These are phyloP conservation scores for Gracilaria gracilis DNA, from an alignment of 23 red algal genomes.

Conservation along the genomic window DNA sequence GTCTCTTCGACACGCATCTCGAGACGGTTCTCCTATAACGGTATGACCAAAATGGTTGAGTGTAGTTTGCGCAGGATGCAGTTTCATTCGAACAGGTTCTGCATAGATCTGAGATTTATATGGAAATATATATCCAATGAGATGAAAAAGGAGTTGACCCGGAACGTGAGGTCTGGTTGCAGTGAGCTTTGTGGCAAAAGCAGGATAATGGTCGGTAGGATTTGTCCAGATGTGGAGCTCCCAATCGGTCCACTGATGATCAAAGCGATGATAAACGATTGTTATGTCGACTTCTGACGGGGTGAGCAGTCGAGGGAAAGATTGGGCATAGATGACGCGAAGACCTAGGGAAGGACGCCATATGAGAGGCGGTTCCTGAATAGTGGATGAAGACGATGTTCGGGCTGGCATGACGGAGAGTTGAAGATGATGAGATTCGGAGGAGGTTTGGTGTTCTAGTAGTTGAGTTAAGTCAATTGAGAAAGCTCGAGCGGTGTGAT, in stretches of 20 bases:
- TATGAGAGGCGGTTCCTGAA: not conserved
- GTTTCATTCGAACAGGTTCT: constrained; percentile 51
- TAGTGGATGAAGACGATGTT: not conserved
- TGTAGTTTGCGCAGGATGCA: constrained; percentile 9
- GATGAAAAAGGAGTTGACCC: constrained; percentile 40
- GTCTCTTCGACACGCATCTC: constrained; percentile 48
- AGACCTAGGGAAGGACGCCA: constrained; percentile 25
- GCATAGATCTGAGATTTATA: constrained; percentile 24
- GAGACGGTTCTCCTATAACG: constrained; percentile 30
- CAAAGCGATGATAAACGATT: constrained; percentile 45
- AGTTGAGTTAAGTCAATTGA: constrained; percentile 21
- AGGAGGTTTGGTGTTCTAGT: not conserved
- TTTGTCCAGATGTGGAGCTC: constrained; percentile 47
- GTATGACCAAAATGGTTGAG: constrained; percentile 19
- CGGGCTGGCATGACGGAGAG: constrained; percentile 1
- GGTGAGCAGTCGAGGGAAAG: constrained; percentile 20
- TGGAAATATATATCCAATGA: constrained; percentile 37
- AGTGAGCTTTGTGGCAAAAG: constrained; percentile 24
- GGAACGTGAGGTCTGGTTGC: not conserved
- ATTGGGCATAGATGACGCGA: constrained; percentile 32
- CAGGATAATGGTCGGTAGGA: constrained; percentile 6
- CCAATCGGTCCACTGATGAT: constrained; percentile 46
- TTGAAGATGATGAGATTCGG: not conserved
- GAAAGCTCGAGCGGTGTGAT: not conserved
- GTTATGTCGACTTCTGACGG: constrained; percentile 5